Evolutionary conservation across 2,329 filamentous ascomycete genomes (phyloP).

Genomic region (Lasiodiplodia citricola): DNA sequence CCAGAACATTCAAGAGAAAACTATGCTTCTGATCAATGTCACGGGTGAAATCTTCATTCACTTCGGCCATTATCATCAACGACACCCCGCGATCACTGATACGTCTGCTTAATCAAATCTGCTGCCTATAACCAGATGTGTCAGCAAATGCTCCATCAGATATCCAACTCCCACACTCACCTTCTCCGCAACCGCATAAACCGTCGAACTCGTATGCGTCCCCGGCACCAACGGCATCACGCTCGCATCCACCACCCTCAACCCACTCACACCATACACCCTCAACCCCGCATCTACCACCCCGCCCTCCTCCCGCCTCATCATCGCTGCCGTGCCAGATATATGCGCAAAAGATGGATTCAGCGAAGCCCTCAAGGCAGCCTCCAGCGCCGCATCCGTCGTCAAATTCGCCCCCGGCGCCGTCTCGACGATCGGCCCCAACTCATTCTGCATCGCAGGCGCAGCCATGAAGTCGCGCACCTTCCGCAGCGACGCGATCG

Average conservation of each 20-base stretch:
- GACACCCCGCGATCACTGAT: too few species aligned
- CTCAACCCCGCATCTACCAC: conserved; percentile 15
- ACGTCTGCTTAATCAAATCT: conserved; percentile 6
- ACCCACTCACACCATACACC: conserved; percentile 11
- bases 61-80: too few species aligned
- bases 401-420: conserved; percentile 38
- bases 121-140: not conserved
- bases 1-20: too few species aligned
- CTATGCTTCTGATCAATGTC: too few species aligned
- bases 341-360: conserved; percentile 36
- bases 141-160: not conserved
- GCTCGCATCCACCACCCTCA: conserved; percentile 23
- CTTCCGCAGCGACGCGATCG: conserved; percentile 34
- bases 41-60: too few species aligned
- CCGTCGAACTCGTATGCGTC: conserved; percentile 8
- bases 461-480: conserved; percentile 29
- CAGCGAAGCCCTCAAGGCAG: conserved; percentile 30
- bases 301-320: not conserved
- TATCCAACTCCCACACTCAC: not conserved
- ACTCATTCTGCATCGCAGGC: conserved; percentile 29
- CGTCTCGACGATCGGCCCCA: conserved; percentile 31
- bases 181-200: conserved; percentile 27
- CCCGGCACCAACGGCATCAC: conserved; percentile 17
- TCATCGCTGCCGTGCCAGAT: conserved; percentile 39
- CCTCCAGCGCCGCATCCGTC: conserved; percentile 36